Conservation (phyloP, 78 protist species). For the Mantamonas sphyraenae region DNA sequence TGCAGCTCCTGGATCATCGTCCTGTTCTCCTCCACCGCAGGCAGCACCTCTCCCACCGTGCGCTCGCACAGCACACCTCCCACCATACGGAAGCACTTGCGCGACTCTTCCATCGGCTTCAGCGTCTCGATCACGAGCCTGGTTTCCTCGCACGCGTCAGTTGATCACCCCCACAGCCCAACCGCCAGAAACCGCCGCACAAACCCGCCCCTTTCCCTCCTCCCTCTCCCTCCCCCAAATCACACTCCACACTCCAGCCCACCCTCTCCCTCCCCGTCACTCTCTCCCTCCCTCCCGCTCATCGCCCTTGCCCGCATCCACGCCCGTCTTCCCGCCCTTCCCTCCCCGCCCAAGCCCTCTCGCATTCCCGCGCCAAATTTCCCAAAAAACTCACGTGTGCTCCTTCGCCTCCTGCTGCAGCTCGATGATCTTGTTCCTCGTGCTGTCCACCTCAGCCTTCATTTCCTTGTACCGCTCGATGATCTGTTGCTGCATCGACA, state of each 20-base stretch:
- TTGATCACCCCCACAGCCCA: not conserved
- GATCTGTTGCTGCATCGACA: slow-evolving; percentile 4
- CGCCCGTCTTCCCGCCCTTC: no score
- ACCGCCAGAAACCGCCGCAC: no score
- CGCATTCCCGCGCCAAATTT: no score
- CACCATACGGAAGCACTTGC: slow-evolving; percentile 39
- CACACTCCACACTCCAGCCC: no score
- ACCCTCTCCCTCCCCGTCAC: no score
- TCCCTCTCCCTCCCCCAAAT: no score
- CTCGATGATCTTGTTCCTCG: slow-evolving; percentile 9
- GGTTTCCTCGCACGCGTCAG: not conserved
- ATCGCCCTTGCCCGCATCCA: no score
- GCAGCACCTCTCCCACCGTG: slow-evolving; percentile 34
- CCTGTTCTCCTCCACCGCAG: slow-evolving; percentile 15
- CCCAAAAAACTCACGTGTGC: slow-evolving; percentile 28
- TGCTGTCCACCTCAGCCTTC: not conserved
- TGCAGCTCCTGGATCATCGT: no score
- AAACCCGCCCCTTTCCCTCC: no score
- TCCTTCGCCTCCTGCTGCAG: slow-evolving; percentile 11
- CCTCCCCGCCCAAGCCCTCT: no score
- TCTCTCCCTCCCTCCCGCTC: no score
- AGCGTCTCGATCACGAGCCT: slow-evolving; percentile 5
- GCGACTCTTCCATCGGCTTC: not conserved
- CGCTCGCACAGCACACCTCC: slow-evolving; percentile 42
- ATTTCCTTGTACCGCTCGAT: not conserved